phyloP scores from a whole-genome alignment of 768 basidiomycete genomes.

The Omphalotus guepiniiformis region DNA sequence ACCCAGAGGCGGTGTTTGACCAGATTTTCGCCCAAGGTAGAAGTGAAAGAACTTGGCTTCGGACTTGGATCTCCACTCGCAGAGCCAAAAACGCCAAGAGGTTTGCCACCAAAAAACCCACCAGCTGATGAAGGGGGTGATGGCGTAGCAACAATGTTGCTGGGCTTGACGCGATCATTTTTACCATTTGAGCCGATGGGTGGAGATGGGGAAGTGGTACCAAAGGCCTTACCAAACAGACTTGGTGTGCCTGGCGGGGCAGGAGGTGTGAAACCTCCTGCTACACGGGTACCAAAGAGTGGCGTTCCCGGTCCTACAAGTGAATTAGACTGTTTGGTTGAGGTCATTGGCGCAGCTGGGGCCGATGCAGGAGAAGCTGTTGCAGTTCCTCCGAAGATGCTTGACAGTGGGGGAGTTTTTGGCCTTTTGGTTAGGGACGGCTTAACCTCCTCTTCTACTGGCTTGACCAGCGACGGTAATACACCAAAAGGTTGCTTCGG shows the following conservation, averaged over 20 bases:
- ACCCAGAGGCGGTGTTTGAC: too few species aligned
- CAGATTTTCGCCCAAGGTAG: too few species aligned
- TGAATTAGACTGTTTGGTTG: slow-evolving; percentile 6
- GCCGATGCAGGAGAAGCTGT: slow-evolving; percentile 6
- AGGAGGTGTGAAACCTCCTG: not conserved
- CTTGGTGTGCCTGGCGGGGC: not conserved
- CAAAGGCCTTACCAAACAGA: slow-evolving; percentile 4
- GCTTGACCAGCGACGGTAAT: not conserved
- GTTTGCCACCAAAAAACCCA: too few species aligned
- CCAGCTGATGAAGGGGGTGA: too few species aligned
- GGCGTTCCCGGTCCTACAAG: slow-evolving; percentile 2
- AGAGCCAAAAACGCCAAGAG: too few species aligned
- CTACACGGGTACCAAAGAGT: not conserved
- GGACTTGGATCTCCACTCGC: too few species aligned
- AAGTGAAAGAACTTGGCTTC: too few species aligned
- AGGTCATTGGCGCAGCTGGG: slow-evolving; percentile 3
- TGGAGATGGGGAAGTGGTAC: not conserved
- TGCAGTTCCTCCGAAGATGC: slow-evolving; percentile 1
- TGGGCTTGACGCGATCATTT: not conserved
- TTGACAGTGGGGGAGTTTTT: slow-evolving; percentile 9
- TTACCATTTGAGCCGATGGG: too few species aligned
- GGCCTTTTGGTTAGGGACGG: slow-evolving; percentile 6
- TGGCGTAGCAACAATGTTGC: not conserved
- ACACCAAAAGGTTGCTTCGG: slow-evolving; percentile 4
- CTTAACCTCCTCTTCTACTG: slow-evolving; percentile 10